Evolutionary conservation across 345 rosid species (phyloP), one percentile per base, ranked within the genome.

Genomic region (Brassica rapa): DNA sequence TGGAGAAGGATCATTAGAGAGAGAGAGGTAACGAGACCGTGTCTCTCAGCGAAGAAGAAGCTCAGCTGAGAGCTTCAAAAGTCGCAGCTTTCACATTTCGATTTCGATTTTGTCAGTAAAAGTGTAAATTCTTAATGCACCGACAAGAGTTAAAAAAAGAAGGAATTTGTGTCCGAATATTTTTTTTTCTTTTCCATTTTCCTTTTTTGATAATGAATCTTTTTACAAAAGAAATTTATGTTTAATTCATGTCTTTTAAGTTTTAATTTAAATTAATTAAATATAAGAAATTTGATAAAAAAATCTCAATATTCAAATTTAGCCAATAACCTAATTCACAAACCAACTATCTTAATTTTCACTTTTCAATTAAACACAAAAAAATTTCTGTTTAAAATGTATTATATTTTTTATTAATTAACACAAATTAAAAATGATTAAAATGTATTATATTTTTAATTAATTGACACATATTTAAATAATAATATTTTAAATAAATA

Each of bases 101-200:
- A 80, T 59, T 75, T 25, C 32, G 55, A 23, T 66, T 71, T 46
- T 39, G 77, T 33, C 59, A 4, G 57, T 61, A 4, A 72, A 72
- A 72, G 12, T 61, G 23, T 41, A 21, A 21, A 27, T 76, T 15
- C 5, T 77, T 55, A 11, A 39, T 30, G 71, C 81, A 65, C 81
- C 81, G 81, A 77, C 81, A 77, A 49, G 15, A 56, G 53, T 64
- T 64, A 57, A 78, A 57, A 63, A 72, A 78, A 8, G 32, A 15
- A 23, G 12, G 59, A 23, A 6, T 19, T 43, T 41, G 27, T 66
- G 77, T 72, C 68, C 30, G 73, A 69, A 33, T 2, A 14, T 2
- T 1, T 70, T 61, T 43, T 14, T 62, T n/a, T 46, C 1, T 46
- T 43, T 41, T 49, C n/a, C 16, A 49, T 14, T 49, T n/a, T 49